A percentile compares a stretch with the other conserved stretches of the same genome.
Evolutionary conservation across 2,329 filamentous ascomycete genomes (phyloP).

Genomic region (Aspergillus ustus): DNA sequence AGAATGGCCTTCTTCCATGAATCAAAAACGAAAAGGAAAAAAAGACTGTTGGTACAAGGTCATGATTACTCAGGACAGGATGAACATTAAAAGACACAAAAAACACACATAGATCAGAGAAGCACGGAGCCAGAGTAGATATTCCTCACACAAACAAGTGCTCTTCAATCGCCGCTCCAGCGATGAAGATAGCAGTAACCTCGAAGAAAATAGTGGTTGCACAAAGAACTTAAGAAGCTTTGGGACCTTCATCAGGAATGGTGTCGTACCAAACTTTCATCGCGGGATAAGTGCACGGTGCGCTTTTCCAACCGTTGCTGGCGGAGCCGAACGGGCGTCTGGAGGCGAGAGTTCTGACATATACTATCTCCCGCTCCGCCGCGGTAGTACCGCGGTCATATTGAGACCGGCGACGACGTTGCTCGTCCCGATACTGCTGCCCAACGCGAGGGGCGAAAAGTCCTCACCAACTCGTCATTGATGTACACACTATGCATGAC

Average conservation of each 20-base stretch:
- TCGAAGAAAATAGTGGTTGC: background rate
- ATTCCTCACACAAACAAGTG: conserved; percentile 15
- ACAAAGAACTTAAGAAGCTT: conserved; percentile 21
- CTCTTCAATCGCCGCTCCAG: background rate
- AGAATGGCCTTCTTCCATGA: conserved; percentile 25
- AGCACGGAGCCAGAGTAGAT: background rate
- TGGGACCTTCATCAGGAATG: conserved; percentile 25
- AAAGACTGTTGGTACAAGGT: conserved; percentile 23
- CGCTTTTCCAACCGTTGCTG: conserved; percentile 27
- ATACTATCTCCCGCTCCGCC: conserved; percentile 65
- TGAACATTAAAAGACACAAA: background rate
- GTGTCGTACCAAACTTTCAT: conserved; percentile 31
- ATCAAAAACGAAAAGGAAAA: conserved; percentile 21
- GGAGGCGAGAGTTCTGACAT: conserved; percentile 30
- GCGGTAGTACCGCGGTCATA: conserved; percentile 81
- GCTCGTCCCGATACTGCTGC: conserved; percentile 74
- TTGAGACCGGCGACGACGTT: conserved; percentile 75
- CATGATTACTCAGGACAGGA: conserved; percentile 23
- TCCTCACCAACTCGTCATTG: conserved; percentile 15
- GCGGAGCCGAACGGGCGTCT: conserved; percentile 22
- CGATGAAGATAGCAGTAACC: too few relatives aligned
- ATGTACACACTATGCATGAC: background rate
- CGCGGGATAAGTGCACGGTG: conserved; percentile 32
- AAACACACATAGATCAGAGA: conserved; percentile 8
- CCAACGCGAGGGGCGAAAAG: conserved; percentile 80